These are phyloP conservation scores for Fremontodendron californicum DNA, from an alignment of 345 rosid genomes.

Conservation along the genomic window DNA sequence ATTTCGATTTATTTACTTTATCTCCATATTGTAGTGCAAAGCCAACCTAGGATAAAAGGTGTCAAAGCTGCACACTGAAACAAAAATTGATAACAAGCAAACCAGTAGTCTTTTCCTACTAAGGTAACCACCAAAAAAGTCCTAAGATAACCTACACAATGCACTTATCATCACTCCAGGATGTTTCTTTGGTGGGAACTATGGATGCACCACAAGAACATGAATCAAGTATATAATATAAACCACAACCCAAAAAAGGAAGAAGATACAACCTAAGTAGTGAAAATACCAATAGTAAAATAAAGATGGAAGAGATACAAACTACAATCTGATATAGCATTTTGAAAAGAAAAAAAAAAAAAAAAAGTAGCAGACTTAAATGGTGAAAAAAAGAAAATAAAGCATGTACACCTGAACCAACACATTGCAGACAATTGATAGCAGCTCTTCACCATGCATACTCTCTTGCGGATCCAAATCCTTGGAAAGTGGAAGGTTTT, in stretches of 20 bases:
- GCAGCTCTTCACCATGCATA: conserved; percentile 92
- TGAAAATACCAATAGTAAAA: background rate
- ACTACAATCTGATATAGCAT: background rate
- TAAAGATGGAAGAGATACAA: background rate
- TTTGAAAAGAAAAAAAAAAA: too few species aligned
- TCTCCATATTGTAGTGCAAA: background rate
- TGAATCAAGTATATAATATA: background rate
- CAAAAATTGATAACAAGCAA: background rate
- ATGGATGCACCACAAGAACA: background rate
- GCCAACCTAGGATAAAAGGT: background rate
- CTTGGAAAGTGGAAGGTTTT: conserved; percentile 76
- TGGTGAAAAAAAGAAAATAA: background rate
- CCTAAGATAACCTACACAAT: background rate
- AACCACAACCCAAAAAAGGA: background rate
- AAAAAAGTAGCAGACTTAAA: background rate
- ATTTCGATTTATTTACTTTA: background rate
- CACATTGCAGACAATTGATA: conserved; percentile 62
- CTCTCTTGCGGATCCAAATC: conserved; percentile 91
- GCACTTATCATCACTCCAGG: background rate
- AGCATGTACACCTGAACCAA: conserved; percentile 70
- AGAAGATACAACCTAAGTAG: background rate
- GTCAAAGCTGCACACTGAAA: background rate
- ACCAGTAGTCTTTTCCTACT: background rate
- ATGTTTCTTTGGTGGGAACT: background rate
- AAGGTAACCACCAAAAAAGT: background rate